A percentile compares a stretch with the other conserved stretches of the same genome.
Conservation (phyloP, 2,329 filamentous ascomycete genomes). For the Davidsoniella neocaledoniae region DNA sequence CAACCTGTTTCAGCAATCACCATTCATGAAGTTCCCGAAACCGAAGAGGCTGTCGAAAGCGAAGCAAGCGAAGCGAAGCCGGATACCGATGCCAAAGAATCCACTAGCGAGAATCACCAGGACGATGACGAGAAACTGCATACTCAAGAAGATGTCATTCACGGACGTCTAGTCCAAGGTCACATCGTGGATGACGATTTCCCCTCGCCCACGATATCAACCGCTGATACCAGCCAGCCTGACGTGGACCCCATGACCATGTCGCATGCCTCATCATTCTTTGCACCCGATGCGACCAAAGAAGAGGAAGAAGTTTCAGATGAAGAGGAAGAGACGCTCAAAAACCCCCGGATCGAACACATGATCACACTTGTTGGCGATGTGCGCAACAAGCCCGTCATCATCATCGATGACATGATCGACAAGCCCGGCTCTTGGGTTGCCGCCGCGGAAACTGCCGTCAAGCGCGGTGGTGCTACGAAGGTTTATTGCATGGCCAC, state of each 20-base stretch:
- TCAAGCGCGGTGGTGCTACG: constrained; percentile 79
- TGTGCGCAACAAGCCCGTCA: constrained; percentile 71
- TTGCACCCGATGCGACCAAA: constrained; percentile 52
- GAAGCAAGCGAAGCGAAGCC: background rate
- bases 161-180: constrained; percentile 77
- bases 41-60: background rate
- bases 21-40: constrained; percentile 9
- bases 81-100: background rate
- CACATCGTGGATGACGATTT: constrained; percentile 93
- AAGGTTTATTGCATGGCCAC: constrained; percentile 97
- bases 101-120: constrained; percentile 19
- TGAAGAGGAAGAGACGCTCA: constrained; percentile 81
- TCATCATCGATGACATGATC: constrained; percentile 98
- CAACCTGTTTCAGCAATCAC: constrained; percentile 4
- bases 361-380: constrained; percentile 97
- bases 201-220: constrained; percentile 57
- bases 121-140: constrained; percentile 52
- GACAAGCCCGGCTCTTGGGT: constrained; percentile 97
- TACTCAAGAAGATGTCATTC: constrained; percentile 76
- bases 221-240: constrained; percentile 44
- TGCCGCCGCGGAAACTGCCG: constrained; percentile 86
- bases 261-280: constrained; percentile 65
- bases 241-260: constrained; percentile 72
- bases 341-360: constrained; percentile 67
- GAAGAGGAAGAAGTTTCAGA: constrained; percentile 74